Conservation (phyloP, 305 asterid species). For the Fraxinus velutina region DNA sequence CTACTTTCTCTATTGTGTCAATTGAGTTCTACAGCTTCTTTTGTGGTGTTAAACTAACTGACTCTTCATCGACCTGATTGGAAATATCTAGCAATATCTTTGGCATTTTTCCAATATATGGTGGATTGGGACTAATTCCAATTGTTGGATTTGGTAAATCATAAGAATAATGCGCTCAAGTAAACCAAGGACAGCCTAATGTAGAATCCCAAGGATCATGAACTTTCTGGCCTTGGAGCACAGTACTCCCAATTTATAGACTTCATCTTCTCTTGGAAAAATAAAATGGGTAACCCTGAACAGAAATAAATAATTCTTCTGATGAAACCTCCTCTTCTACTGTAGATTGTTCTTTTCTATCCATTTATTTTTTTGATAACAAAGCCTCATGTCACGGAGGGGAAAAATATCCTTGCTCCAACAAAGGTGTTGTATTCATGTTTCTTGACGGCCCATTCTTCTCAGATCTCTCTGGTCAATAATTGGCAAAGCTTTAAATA, state of each 20-base stretch:
- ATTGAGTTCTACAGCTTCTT: slow-evolving; percentile 63
- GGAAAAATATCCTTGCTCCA: background rate
- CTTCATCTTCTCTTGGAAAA: slow-evolving; percentile 39
- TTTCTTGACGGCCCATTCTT: background rate
- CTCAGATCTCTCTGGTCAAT: background rate
- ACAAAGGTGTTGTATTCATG: background rate
- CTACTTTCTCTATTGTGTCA: slow-evolving; percentile 64
- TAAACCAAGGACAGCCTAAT: slow-evolving; percentile 50
- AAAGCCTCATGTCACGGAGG: background rate
- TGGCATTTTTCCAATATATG: slow-evolving; percentile 50
- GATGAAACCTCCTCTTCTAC: background rate
- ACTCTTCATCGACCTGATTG: slow-evolving; percentile 38
- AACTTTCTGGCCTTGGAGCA: slow-evolving; percentile 40
- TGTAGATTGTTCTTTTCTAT: background rate
- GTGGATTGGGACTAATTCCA: slow-evolving; percentile 28
- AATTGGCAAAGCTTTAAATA: background rate
- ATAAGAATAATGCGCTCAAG: slow-evolving; percentile 42
- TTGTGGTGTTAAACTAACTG: slow-evolving; percentile 56
- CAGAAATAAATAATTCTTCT: background rate
- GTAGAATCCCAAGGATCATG: slow-evolving; percentile 40
- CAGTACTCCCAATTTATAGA: slow-evolving; percentile 36
- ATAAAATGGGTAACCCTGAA: background rate
- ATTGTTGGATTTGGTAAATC: slow-evolving; percentile 39
- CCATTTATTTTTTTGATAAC: slow-evolving; percentile 1
- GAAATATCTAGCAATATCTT: slow-evolving; percentile 58